Conservation (phyloP, 2,329 filamentous ascomycete genomes). For the Colletotrichum siamense region DNA sequence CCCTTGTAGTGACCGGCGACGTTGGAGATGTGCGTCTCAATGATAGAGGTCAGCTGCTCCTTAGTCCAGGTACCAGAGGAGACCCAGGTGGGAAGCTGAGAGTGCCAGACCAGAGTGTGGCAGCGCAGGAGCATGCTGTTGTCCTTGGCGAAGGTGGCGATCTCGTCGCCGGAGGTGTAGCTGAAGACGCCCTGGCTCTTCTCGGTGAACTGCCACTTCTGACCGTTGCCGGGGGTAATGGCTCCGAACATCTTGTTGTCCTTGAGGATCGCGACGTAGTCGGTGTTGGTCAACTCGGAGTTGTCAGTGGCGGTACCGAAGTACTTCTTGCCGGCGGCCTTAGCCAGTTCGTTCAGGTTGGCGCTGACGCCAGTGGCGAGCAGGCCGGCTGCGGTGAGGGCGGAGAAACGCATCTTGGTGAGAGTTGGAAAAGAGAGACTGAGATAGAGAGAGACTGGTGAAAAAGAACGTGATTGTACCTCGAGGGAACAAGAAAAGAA, state of each 20-base stretch:
- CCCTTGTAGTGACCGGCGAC: slow-evolving; percentile 49
- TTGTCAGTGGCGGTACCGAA: slow-evolving; percentile 72
- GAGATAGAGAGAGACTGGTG: not conserved
- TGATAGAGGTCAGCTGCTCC: slow-evolving; percentile 32
- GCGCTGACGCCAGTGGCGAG: slow-evolving; percentile 23
- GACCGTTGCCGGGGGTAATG: slow-evolving; percentile 68
- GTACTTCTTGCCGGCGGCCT: slow-evolving; percentile 47
- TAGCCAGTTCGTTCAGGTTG: slow-evolving; percentile 40
- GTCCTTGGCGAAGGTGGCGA: slow-evolving; percentile 47
- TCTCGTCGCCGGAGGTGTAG: slow-evolving; percentile 61
- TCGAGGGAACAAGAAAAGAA: not conserved
- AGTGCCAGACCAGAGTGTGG: slow-evolving; percentile 52
- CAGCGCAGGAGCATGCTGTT: slow-evolving; percentile 46
- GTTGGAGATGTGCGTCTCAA: slow-evolving; percentile 57
- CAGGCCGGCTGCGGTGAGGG: slow-evolving; percentile 16
- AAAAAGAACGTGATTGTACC: not conserved
- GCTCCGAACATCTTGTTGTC: slow-evolving; percentile 69
- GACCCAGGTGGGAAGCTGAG: slow-evolving; percentile 54
- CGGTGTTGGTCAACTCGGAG: slow-evolving; percentile 48
- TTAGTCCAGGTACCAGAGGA: slow-evolving; percentile 42
- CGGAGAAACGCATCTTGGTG: slow-evolving; percentile 11
- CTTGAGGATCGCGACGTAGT: slow-evolving; percentile 60
- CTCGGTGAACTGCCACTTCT: slow-evolving; percentile 70
- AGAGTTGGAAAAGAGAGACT: not conserved
- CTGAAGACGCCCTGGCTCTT: slow-evolving; percentile 61